phyloP scores from a whole-genome alignment of 2,329 filamentous ascomycete species.

The Apiospora sp. region DNA sequence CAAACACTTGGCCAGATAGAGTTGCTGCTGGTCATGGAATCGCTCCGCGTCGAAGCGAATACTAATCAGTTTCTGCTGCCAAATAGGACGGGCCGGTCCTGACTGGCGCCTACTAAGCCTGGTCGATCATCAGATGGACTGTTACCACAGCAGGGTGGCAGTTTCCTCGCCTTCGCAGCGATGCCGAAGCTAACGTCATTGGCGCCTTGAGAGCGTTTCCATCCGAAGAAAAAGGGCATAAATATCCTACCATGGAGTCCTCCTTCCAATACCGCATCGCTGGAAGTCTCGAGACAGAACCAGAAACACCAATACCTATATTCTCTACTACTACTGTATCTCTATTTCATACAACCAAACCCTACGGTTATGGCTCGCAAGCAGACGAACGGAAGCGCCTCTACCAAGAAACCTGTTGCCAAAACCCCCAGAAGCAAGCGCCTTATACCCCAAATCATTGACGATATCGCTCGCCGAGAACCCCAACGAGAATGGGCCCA shows the following conservation, averaged over 20 bases:
- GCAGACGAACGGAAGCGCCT: too few species aligned
- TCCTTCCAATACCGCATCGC: background rate
- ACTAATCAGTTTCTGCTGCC: too few species aligned
- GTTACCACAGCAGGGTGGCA: background rate
- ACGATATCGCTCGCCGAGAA: constrained; percentile 45
- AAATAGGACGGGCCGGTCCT: background rate
- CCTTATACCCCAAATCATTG: constrained; percentile 48
- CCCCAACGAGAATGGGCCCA: constrained; percentile 47
- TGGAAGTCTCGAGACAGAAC: background rate
- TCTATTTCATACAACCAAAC: background rate
- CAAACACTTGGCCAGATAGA: background rate
- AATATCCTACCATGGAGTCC: background rate
- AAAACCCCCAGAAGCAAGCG: constrained; percentile 32
- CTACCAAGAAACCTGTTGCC: background rate
- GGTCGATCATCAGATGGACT: background rate
- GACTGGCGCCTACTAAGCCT: background rate
- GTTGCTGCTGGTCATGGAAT: background rate
- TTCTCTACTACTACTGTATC: background rate
- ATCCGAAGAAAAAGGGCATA: background rate
- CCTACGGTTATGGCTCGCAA: background rate
- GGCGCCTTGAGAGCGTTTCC: background rate
- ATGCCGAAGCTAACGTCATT: background rate
- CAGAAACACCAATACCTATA: background rate
- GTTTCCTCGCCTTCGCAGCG: background rate
- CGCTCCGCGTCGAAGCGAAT: too few species aligned